These are phyloP conservation scores for Pleurotus cornucopiae DNA, from an alignment of 768 basidiomycete genomes.

Conservation along the genomic window DNA sequence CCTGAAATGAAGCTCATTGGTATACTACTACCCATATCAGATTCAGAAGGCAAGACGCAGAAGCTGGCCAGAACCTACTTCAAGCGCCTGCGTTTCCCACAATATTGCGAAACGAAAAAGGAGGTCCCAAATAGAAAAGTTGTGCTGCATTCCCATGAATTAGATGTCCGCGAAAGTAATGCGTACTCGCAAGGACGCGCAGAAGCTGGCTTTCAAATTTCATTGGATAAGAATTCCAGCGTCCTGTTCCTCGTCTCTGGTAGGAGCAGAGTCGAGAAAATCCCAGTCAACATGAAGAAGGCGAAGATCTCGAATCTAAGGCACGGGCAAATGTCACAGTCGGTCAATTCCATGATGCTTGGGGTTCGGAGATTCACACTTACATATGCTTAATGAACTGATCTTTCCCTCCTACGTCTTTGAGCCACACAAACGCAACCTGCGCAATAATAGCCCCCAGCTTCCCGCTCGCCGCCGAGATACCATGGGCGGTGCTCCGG, in stretches of 20 bases:
- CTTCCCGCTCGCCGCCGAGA: constrained; percentile 81
- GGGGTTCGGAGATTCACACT: constrained; percentile 18
- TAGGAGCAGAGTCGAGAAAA: constrained; percentile 75
- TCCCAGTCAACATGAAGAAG: constrained; percentile 82
- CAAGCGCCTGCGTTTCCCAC: too few species aligned
- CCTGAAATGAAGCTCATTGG: too few species aligned
- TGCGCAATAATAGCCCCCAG: constrained; percentile 80
- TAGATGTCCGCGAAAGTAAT: constrained; percentile 14
- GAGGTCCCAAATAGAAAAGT: not conserved
- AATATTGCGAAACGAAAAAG: too few species aligned
- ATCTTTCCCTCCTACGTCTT: constrained; percentile 64
- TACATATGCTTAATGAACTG: constrained; percentile 67
- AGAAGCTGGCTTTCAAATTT: constrained; percentile 56
- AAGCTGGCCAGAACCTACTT: too few species aligned
- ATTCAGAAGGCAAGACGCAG: too few species aligned
- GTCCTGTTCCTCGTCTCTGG: constrained; percentile 71
- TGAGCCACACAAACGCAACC: constrained; percentile 67
- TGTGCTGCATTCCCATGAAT: not conserved
- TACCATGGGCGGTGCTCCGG: constrained; percentile 81
- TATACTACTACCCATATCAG: too few species aligned
- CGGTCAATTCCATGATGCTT: too few species aligned
- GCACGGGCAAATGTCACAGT: too few species aligned
- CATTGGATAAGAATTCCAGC: constrained; percentile 73
- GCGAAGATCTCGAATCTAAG: constrained; percentile 74
- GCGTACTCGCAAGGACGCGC: constrained; percentile 21